Evolutionary conservation across 2,329 filamentous ascomycete species (phyloP).

Genomic region (Cordyceps farinosa): DNA sequence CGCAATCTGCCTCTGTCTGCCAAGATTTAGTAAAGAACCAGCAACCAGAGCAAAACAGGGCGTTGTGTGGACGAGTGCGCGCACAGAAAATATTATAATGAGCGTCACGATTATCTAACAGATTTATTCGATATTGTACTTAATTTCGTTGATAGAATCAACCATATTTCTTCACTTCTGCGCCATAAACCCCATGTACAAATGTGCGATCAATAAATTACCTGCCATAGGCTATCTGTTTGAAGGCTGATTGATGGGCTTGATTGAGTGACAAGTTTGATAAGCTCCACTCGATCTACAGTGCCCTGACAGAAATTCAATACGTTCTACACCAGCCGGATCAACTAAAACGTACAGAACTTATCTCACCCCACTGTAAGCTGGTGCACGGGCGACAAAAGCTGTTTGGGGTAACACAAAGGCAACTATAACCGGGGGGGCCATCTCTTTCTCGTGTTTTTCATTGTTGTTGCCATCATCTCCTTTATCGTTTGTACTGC

Average conservation of each 20-base stretch:
- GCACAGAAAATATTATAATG: constrained; percentile 6
- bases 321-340: too few species aligned
- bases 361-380: neutral
- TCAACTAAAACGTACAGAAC: too few species aligned
- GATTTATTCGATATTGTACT: constrained; percentile 12
- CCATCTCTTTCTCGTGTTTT: neutral
- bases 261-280: too few species aligned
- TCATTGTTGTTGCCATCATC: neutral
- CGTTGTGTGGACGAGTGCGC: neutral
- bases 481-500: neutral
- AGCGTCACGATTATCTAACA: constrained; percentile 9
- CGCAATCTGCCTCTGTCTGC: constrained; percentile 48
- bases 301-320: too few species aligned
- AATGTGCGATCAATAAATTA: neutral
- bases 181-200: neutral
- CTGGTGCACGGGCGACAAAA: neutral
- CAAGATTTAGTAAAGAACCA: constrained; percentile 19
- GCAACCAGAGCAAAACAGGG: neutral
- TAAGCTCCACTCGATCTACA: too few species aligned
- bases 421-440: neutral
- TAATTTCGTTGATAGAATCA: constrained; percentile 10
- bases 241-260: too few species aligned
- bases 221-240: too few species aligned
- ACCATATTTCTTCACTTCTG: neutral
- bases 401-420: neutral